Evolutionary conservation across 2,329 filamentous ascomycete species (phyloP), one percentile per base, ranked within the genome.

Genomic region (Alternaria triticina): DNA sequence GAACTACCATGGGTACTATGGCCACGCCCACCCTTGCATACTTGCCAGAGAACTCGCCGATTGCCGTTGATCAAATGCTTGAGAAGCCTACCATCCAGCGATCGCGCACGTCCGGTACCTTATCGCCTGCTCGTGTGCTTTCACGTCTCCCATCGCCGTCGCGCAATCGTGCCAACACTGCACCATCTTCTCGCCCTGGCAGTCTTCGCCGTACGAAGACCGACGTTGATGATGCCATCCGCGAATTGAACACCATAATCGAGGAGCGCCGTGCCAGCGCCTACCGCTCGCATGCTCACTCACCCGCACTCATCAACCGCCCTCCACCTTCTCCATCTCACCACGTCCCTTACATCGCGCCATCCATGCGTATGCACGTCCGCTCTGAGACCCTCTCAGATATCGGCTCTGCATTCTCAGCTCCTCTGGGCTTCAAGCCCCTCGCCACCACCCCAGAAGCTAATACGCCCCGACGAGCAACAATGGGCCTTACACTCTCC

Each of bases 191-290:
- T 25, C 77, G 80, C 30, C 76, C 76, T 12, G 71, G 70, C 10
- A 80, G 79, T 23, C 69, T 81, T 6, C 79, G 81, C 12, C 77
- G 79, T 61, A 70, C 68, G 45, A 79, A 69, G 44, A 74, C 72
- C 20, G 80, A 82, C 50, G 73, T 84, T 9, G 83, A 85, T 33
- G 78, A 80, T 36, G 83, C 82, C 13, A 82, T 84, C 56, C 77
- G 81, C 4, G 83, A 84, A 69, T 78, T 84, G 59, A 84, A 85
- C 71, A 83, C 81, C 22, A 84, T 84, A 55, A 79, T 84, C 52
- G 82, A 84, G 68, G 82, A 84, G 67, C 79, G 79, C 15, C 74
- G 82, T n/a, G 79, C 78, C 27, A 80, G 80, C 51, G 75, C 76
- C 9, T 77, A 77, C 61, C 71, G 75, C 28, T 74, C 74, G 0